phyloP scores from a whole-genome alignment of 768 basidiomycete species.

The Fomitopsis pulvina region DNA sequence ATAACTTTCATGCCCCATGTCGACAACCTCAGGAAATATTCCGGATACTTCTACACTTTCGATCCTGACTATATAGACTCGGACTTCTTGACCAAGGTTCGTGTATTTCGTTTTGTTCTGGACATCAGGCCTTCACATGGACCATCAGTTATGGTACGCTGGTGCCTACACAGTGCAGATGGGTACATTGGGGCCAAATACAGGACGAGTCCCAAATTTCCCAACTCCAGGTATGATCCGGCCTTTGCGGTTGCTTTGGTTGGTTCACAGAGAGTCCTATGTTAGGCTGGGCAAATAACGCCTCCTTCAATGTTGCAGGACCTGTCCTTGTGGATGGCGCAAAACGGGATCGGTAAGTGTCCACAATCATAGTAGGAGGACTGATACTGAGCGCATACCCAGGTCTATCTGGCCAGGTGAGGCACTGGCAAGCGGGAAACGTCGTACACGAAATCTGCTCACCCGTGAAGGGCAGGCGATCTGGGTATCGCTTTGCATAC shows the following conservation, averaged over 20 bases:
- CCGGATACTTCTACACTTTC: constrained; percentile 44
- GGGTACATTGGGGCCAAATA: constrained; percentile 43
- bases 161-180: constrained; percentile 59
- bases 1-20: constrained; percentile 51
- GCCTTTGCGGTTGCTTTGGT: constrained; percentile 4
- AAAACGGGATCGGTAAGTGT: constrained; percentile 45
- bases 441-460: neutral
- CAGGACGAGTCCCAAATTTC: constrained; percentile 42
- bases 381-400: constrained; percentile 9
- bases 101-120: neutral
- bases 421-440: neutral
- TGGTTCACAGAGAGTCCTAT: neutral
- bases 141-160: constrained; percentile 50
- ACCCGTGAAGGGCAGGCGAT: constrained; percentile 33
- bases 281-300: constrained; percentile 48
- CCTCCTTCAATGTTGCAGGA: constrained; percentile 44
- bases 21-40: constrained; percentile 38
- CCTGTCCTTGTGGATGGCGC: constrained; percentile 59
- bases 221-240: constrained; percentile 26
- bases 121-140: neutral
- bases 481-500: constrained; percentile 58
- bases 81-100: constrained; percentile 42
- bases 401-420: constrained; percentile 54
- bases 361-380: constrained; percentile 9
- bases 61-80: constrained; percentile 39